These are phyloP conservation scores for Torulaspora globosa DNA, from an alignment of 1,139 yeast genomes.

Conservation along the genomic window DNA sequence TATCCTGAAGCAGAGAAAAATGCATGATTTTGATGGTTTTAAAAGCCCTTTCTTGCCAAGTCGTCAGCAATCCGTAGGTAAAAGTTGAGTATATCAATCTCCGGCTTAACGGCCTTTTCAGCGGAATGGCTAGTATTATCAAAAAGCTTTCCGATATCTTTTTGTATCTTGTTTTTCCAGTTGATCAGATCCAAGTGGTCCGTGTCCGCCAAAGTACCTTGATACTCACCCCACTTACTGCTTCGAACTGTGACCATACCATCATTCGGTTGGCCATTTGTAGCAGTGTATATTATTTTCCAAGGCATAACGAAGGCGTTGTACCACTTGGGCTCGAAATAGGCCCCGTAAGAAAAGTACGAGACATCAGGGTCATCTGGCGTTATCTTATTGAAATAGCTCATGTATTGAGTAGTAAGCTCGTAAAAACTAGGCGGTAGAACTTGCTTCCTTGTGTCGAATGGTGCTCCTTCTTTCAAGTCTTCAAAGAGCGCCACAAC, in stretches of 20 bases:
- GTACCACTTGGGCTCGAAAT: slow-evolving; percentile 57
- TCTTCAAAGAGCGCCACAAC: slow-evolving; percentile 41
- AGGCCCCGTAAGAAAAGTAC: slow-evolving; percentile 83
- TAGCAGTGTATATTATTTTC: slow-evolving; percentile 47
- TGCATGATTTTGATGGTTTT: slow-evolving; percentile 7
- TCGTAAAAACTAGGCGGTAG: slow-evolving; percentile 54
- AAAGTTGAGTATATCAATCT: slow-evolving; percentile 68
- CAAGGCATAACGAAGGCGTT: slow-evolving; percentile 62
- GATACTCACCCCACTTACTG: slow-evolving; percentile 76
- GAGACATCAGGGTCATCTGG: slow-evolving; percentile 56
- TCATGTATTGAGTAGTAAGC: slow-evolving; percentile 55
- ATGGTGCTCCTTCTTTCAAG: slow-evolving; percentile 16
- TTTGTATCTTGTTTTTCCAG: slow-evolving; percentile 63
- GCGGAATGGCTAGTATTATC: slow-evolving; percentile 9
- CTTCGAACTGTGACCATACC: slow-evolving; percentile 80
- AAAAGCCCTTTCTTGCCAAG: slow-evolving; percentile 62
- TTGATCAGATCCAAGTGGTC: slow-evolving; percentile 85
- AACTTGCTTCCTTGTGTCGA: slow-evolving; percentile 12
- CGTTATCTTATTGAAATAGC: slow-evolving; percentile 50
- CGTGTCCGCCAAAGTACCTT: slow-evolving; percentile 72
- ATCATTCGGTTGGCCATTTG: slow-evolving; percentile 60
- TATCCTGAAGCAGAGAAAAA: not conserved
- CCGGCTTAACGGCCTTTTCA: slow-evolving; percentile 36
- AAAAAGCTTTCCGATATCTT: slow-evolving; percentile 29
- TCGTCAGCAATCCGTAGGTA: slow-evolving; percentile 71